These are phyloP conservation scores for Microthyrium microscopicum DNA, from an alignment of 2,329 filamentous ascomycete species.

Conservation along the genomic window DNA sequence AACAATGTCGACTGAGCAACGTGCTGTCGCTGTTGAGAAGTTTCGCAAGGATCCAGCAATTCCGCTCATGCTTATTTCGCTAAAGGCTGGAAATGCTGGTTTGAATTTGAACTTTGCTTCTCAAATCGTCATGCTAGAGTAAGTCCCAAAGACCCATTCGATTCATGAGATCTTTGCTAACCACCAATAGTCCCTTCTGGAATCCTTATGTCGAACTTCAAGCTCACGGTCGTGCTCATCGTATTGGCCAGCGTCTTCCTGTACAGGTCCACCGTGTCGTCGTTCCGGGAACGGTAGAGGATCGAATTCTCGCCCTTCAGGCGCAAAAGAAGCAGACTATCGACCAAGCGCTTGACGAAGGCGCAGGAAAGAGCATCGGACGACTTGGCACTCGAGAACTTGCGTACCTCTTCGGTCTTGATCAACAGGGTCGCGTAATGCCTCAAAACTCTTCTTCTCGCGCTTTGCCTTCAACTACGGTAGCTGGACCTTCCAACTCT, in stretches of 20 bases:
- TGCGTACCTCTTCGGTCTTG: slow-evolving; percentile 7
- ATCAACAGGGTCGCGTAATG: no score
- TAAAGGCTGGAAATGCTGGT: slow-evolving; percentile 71
- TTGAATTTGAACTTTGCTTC: slow-evolving; percentile 72
- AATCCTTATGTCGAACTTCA: slow-evolving; percentile 89
- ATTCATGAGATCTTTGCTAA: no score
- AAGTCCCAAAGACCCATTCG: no score
- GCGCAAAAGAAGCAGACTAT: slow-evolving; percentile 64
- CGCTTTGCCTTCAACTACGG: no score
- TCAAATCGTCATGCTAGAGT: slow-evolving; percentile 80
- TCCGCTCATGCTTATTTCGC: slow-evolving; percentile 58
- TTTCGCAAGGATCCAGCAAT: slow-evolving; percentile 46
- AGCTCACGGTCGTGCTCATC: slow-evolving; percentile 76
- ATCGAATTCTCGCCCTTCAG: slow-evolving; percentile 66
- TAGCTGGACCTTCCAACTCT: no score
- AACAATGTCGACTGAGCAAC: slow-evolving; percentile 48
- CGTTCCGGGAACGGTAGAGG: slow-evolving; percentile 65
- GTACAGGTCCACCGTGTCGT: slow-evolving; percentile 72
- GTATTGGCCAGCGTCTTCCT: slow-evolving; percentile 60
- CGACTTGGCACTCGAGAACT: slow-evolving; percentile 5
- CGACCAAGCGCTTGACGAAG: slow-evolving; percentile 63
- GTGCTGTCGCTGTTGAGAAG: slow-evolving; percentile 48
- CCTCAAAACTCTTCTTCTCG: no score
- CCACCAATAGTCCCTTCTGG: slow-evolving; percentile 89
- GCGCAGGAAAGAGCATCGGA: slow-evolving; percentile 23